phyloP scores from a whole-genome alignment of 2,329 filamentous ascomycete genomes.

The Alternaria burnsii region DNA sequence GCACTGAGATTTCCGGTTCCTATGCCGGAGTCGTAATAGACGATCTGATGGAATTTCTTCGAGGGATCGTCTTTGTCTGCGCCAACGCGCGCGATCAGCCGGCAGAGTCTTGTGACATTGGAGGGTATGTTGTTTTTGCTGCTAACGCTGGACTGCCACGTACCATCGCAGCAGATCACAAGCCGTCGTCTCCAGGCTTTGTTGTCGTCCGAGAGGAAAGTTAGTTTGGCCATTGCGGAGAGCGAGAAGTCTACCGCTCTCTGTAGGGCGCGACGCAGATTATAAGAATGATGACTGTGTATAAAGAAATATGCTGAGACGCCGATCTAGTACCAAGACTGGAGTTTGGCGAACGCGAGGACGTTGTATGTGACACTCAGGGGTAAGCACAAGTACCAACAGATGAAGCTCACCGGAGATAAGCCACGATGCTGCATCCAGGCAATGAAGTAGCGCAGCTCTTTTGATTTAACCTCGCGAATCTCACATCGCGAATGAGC shows the following conservation, averaged over 20 bases:
- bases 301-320: constrained; percentile 3
- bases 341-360: constrained; percentile 4
- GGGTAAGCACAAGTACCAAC: constrained; percentile 13
- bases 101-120: constrained; percentile 48
- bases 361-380: constrained; percentile 6
- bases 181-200: constrained; percentile 44
- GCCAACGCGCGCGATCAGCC: constrained; percentile 43
- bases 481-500: constrained; percentile 16
- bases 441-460: constrained; percentile 1
- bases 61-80: constrained; percentile 27
- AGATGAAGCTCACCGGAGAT: constrained; percentile 1
- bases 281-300: background rate
- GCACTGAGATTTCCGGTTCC: constrained; percentile 44
- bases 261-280: background rate
- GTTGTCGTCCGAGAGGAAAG: constrained; percentile 14
- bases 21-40: constrained; percentile 49
- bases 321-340: constrained; percentile 11
- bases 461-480: background rate
- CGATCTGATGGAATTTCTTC: constrained; percentile 47
- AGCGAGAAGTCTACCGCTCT: background rate
- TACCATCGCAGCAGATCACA: constrained; percentile 50
- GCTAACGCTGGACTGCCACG: constrained; percentile 48
- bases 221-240: background rate
- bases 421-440: constrained; percentile 1
- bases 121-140: constrained; percentile 45